A percentile compares a stretch with the other conserved stretches of the same genome.
Conservation (phyloP, 441 rosid genomes). For the Pelargonium citronellum region DNA sequence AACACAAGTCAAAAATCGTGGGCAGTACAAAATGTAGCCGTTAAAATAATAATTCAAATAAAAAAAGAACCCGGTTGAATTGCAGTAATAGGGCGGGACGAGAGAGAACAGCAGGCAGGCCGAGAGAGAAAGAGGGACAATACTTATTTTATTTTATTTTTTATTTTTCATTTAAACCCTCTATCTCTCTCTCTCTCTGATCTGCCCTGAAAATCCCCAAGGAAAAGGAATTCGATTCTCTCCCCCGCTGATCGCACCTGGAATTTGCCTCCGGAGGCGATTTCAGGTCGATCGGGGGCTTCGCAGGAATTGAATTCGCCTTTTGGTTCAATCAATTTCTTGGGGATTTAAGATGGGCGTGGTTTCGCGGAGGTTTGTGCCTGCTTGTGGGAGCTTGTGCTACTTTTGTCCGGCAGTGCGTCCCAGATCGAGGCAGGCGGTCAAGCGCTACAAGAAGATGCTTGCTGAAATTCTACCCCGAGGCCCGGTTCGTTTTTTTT, state of each 20-base stretch:
- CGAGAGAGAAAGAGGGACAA: no score
- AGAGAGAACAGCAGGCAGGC: no score
- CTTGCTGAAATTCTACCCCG: constrained; percentile 59
- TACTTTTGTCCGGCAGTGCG: constrained; percentile 61
- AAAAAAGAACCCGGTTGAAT: no score
- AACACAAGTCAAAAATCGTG: no score
- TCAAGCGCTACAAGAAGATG: constrained; percentile 67
- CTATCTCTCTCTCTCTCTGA: no score
- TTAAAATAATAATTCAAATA: no score
- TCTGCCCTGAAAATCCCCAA: not conserved
- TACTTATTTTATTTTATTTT: no score
- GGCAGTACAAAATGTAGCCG: no score
- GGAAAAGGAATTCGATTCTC: constrained; percentile 1
- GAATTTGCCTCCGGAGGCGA: not conserved
- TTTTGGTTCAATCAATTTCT: not conserved
- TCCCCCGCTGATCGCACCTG: not conserved
- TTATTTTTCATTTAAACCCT: no score
- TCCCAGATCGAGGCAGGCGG: constrained; percentile 70
- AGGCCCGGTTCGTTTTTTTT: constrained; percentile 37
- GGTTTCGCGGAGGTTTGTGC: constrained; percentile 45
- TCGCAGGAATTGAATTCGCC: not conserved
- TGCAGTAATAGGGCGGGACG: no score
- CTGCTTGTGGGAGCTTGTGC: constrained; percentile 52
- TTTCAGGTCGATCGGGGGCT: not conserved
- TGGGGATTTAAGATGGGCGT: constrained; percentile 27